Evolutionary conservation across 352 stramenopile genomes (phyloP).

Genomic region (Pythium coloratum): DNA sequence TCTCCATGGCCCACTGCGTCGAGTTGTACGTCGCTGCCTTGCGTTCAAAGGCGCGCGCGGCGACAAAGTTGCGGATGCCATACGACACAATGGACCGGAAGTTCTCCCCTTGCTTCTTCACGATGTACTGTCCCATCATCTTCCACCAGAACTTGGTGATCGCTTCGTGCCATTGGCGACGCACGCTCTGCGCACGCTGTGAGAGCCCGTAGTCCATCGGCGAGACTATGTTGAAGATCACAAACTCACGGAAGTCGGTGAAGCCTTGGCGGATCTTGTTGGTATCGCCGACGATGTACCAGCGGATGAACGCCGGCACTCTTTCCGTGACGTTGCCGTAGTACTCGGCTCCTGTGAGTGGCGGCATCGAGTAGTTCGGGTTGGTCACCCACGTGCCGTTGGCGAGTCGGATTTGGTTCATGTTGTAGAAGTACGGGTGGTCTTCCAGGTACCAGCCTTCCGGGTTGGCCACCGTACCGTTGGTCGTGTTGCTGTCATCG

Average conservation of each 20-base stretch:
- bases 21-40: conserved; percentile 7
- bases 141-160: too few species aligned
- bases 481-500: conserved; percentile 1
- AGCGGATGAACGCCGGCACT: conserved; percentile 28
- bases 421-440: conserved; percentile 42
- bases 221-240: conserved; percentile 59
- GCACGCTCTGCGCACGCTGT: conserved; percentile 33
- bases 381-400: conserved; percentile 41
- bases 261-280: conserved; percentile 30
- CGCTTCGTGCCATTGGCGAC: conserved; percentile 37
- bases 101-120: conserved; percentile 18
- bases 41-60: conserved; percentile 24
- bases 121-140: too few species aligned
- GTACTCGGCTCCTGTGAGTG: conserved; percentile 17
- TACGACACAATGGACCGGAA: conserved; percentile 3
- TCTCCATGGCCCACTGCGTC: not conserved
- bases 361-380: conserved; percentile 19
- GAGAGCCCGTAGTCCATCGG: conserved; percentile 42
- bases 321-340: conserved; percentile 22
- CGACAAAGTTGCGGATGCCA: conserved; percentile 1
- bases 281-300: conserved; percentile 28
- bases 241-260: conserved; percentile 29
- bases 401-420: conserved; percentile 37
- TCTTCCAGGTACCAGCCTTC: conserved; percentile 47
- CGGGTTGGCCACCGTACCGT: conserved; percentile 11